Conservation (phyloP, 257 asterid species). For the Jacaranda mimosifolia region DNA sequence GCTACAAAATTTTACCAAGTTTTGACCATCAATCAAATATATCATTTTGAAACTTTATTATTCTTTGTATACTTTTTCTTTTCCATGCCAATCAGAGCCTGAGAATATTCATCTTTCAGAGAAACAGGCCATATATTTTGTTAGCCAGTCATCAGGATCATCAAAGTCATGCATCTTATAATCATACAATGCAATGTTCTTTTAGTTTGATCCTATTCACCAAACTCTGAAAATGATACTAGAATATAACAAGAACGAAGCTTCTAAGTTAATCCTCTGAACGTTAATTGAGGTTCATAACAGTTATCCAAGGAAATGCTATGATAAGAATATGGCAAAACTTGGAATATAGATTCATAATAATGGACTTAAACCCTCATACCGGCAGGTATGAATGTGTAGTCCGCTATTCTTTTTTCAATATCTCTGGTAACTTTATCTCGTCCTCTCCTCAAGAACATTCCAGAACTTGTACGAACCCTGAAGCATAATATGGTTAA, state of each 20-base stretch:
- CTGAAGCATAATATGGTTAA: slow-evolving; percentile 44
- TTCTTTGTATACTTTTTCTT: not conserved
- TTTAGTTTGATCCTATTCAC: not conserved
- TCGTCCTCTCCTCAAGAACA: slow-evolving; percentile 70
- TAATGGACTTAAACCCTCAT: slow-evolving; percentile 14
- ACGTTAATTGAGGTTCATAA: not conserved
- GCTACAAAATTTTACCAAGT: not conserved
- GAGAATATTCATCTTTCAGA: not conserved
- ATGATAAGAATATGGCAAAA: not conserved
- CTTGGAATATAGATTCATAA: not conserved
- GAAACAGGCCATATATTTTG: not conserved
- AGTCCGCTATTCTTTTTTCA: slow-evolving; percentile 82
- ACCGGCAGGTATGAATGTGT: slow-evolving; percentile 79
- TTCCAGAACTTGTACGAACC: slow-evolving; percentile 82
- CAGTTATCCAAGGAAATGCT: not conserved
- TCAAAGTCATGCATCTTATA: not conserved
- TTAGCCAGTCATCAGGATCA: not conserved
- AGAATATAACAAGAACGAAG: not conserved
- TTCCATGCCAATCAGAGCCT: not conserved
- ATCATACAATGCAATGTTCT: not conserved
- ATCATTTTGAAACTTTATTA: not conserved
- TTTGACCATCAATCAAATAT: not conserved
- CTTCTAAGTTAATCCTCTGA: not conserved
- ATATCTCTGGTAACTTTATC: slow-evolving; percentile 66
- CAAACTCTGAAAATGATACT: not conserved